Evolutionary conservation across 2,329 filamentous ascomycete species (phyloP).

Genomic region (Aureobasidium sp.): DNA sequence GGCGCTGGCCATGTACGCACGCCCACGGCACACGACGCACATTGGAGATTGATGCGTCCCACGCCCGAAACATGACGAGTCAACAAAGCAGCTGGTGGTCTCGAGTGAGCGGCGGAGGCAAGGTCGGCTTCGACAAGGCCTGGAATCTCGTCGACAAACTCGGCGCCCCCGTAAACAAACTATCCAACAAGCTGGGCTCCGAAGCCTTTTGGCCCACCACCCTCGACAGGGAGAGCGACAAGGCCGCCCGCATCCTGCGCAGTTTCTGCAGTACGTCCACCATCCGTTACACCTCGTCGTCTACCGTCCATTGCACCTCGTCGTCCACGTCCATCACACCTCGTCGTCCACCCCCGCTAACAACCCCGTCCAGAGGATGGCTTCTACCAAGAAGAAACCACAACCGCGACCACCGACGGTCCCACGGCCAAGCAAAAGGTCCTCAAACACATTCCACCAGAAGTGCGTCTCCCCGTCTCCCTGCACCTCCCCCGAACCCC

Average conservation of each 20-base stretch:
- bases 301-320: no score
- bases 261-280: slow-evolving; percentile 72
- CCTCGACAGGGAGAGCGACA: slow-evolving; percentile 82
- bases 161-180: slow-evolving; percentile 61
- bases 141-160: slow-evolving; percentile 60
- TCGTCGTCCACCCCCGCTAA: slow-evolving; percentile 1
- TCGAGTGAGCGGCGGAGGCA: slow-evolving; percentile 30
- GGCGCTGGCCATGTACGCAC: neutral
- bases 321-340: slow-evolving; percentile 28
- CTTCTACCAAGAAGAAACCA: slow-evolving; percentile 52
- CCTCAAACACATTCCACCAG: slow-evolving; percentile 74
- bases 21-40: neutral
- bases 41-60: neutral
- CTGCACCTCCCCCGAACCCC: neutral
- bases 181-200: slow-evolving; percentile 71
- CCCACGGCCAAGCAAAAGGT: slow-evolving; percentile 54
- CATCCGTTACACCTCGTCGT: no score
- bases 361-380: slow-evolving; percentile 47
- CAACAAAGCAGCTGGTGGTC: slow-evolving; percentile 12
- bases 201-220: slow-evolving; percentile 82
- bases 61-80: neutral
- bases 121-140: slow-evolving; percentile 65
- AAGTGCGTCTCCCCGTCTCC: slow-evolving; percentile 20
- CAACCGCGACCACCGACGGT: slow-evolving; percentile 33
- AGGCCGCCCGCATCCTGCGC: slow-evolving; percentile 78